These are phyloP conservation scores for Fusarium proliferatum DNA, from an alignment of 2,329 filamentous ascomycete genomes.

Conservation along the genomic window DNA sequence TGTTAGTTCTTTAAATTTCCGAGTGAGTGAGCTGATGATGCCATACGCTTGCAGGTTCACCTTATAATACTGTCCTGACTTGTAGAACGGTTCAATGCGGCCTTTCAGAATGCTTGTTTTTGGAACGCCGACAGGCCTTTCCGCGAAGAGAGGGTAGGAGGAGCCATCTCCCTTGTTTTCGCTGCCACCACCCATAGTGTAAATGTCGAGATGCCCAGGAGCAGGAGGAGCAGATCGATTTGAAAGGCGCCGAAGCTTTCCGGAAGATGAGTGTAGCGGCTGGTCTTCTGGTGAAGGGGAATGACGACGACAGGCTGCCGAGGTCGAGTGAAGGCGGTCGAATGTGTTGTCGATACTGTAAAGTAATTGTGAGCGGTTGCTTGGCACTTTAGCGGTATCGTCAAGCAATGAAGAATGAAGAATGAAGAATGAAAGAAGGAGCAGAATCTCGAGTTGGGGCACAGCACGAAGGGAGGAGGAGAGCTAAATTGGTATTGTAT, in stretches of 20 bases:
- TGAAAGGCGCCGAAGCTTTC: constrained; percentile 47
- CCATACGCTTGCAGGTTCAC: constrained; percentile 78
- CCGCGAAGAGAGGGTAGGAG: constrained; percentile 64
- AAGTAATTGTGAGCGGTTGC: constrained; percentile 36
- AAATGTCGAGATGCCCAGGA: constrained; percentile 46
- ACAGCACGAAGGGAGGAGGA: background rate
- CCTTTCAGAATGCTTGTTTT: constrained; percentile 88
- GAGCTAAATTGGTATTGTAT: constrained; percentile 8
- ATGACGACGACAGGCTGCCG: constrained; percentile 42
- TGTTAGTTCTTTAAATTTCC: constrained; percentile 16
- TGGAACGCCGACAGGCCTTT: constrained; percentile 75
- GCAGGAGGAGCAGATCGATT: constrained; percentile 54
- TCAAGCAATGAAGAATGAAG: constrained; percentile 2
- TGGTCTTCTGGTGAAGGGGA: constrained; percentile 36
- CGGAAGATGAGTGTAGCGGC: constrained; percentile 26
- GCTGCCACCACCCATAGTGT: constrained; percentile 64
- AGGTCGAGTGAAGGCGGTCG: constrained; percentile 40
- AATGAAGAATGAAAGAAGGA: background rate
- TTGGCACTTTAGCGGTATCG: constrained; percentile 10
- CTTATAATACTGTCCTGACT: constrained; percentile 79
- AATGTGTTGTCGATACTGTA: constrained; percentile 37
- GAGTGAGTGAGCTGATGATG: background rate
- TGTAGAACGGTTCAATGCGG: constrained; percentile 84
- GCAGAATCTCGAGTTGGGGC: background rate
- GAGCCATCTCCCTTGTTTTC: constrained; percentile 55